phyloP scores from a whole-genome alignment of 768 basidiomycete species.

The Lyophyllum atratum region DNA sequence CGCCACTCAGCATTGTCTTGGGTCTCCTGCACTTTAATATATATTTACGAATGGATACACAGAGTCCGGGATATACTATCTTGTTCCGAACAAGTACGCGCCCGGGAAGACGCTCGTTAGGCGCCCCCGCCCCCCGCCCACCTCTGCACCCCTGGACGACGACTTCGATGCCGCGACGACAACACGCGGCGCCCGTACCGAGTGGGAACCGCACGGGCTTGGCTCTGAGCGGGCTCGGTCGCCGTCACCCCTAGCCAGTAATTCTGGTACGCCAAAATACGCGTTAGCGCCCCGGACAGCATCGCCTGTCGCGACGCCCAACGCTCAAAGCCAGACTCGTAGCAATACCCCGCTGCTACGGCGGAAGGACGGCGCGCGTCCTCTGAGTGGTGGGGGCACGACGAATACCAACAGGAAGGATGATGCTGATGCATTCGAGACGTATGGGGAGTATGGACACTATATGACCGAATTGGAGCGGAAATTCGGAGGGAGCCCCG shows the following conservation, averaged over 20 bases:
- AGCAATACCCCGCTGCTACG: not conserved
- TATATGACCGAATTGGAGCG: conserved; percentile 34
- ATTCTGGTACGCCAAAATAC: not conserved
- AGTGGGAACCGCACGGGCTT: conserved; percentile 19
- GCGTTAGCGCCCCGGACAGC: not conserved
- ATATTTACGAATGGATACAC: not conserved
- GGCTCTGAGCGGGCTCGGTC: not conserved
- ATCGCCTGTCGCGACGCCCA: not conserved
- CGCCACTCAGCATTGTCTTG: not conserved
- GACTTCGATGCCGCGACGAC: conserved; percentile 41
- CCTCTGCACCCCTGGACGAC: conserved; percentile 40
- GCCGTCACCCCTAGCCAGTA: not conserved
- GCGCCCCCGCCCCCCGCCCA: conserved; percentile 38
- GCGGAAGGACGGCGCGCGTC: not conserved
- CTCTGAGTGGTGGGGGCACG: not conserved
- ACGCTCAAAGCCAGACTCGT: not conserved
- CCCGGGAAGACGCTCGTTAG: conserved; percentile 36
- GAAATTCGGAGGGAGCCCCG: conserved; percentile 24
- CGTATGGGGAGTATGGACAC: conserved; percentile 35
- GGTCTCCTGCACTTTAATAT: not conserved
- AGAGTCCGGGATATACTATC: conserved; percentile 40
- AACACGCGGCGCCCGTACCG: conserved; percentile 24
- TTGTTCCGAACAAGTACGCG: conserved; percentile 40
- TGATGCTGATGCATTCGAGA: conserved; percentile 22
- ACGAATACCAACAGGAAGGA: not conserved